Percentiles rank a stretch among this genome's conserved stretches.
These are phyloP conservation scores for Heimioporus sp. DNA, from an alignment of 768 basidiomycete species.

Conservation along the genomic window DNA sequence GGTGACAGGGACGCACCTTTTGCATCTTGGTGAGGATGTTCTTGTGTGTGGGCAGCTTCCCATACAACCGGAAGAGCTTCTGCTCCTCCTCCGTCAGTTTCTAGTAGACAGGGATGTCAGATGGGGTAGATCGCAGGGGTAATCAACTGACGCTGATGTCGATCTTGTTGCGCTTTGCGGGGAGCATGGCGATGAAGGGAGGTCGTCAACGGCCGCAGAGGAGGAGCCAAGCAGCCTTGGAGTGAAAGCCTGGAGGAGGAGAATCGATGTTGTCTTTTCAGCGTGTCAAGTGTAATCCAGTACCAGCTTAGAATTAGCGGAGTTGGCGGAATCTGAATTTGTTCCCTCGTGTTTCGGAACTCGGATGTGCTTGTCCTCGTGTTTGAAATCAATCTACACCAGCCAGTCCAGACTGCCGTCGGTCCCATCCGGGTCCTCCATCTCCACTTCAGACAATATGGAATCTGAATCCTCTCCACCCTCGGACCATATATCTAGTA, in stretches of 20 bases:
- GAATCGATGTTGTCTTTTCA: slow-evolving; percentile 8
- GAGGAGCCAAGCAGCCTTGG: slow-evolving; percentile 26
- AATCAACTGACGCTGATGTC: slow-evolving; percentile 78
- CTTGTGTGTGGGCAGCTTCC: slow-evolving; percentile 92
- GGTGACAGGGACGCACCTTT: slow-evolving; percentile 55
- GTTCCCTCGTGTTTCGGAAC: slow-evolving; percentile 31
- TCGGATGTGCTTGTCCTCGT: slow-evolving; percentile 18
- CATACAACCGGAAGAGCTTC: slow-evolving; percentile 92
- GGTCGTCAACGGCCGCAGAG: slow-evolving; percentile 15
- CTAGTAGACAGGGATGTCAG: slow-evolving; percentile 39
- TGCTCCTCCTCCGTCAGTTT: slow-evolving; percentile 87
- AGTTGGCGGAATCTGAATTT: slow-evolving; percentile 26
- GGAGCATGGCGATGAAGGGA: slow-evolving; percentile 53
- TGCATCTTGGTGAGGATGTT: slow-evolving; percentile 93
- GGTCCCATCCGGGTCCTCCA: neutral
- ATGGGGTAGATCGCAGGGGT: neutral
- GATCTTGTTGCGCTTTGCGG: slow-evolving; percentile 84
- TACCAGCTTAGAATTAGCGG: slow-evolving; percentile 18
- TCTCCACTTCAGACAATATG: slow-evolving; percentile 15
- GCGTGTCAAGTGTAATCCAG: slow-evolving; percentile 15
- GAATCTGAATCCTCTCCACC: slow-evolving; percentile 10
- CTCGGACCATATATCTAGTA: slow-evolving; percentile 2
- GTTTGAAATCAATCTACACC: slow-evolving; percentile 17
- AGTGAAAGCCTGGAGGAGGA: neutral
- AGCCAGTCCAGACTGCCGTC: slow-evolving; percentile 9